Percentiles rank a stretch among this genome's conserved stretches.
Conservation (phyloP, 208 protist species). For the Leishmania amazonensis region DNA sequence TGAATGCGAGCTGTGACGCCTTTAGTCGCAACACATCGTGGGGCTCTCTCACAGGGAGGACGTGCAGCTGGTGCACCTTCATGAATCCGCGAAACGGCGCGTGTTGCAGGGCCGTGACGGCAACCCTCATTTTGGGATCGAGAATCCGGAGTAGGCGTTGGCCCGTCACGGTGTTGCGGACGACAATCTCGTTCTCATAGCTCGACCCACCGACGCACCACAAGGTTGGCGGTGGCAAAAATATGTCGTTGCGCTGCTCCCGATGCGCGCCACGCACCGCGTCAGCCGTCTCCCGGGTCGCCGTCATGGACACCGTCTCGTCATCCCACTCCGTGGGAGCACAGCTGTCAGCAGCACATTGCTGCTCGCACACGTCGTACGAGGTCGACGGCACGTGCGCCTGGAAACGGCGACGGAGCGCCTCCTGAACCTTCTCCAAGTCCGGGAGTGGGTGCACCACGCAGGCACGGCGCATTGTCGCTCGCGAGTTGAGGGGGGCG, state of each 20-base stretch:
- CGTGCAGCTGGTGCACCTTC: conserved; percentile 48
- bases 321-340: not conserved
- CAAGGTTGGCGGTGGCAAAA: conserved; percentile 38
- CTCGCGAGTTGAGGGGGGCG: conserved; percentile 48
- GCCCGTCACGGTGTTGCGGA: conserved; percentile 58
- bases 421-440: conserved; percentile 60
- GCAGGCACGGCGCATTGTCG: conserved; percentile 51
- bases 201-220: conserved; percentile 58
- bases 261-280: conserved; percentile 18
- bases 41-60: conserved; percentile 64
- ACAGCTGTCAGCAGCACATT: conserved; percentile 1
- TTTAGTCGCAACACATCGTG: conserved; percentile 68
- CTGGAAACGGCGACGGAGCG: conserved; percentile 20
- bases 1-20: conserved; percentile 58
- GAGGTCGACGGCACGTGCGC: conserved; percentile 25
- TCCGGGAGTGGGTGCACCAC: conserved; percentile 64
- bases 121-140: conserved; percentile 65
- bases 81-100: conserved; percentile 85
- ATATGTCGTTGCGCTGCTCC: conserved; percentile 29
- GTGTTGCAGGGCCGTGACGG: conserved; percentile 70
- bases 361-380: conserved; percentile 33
- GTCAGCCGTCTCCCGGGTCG: not conserved
- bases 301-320: conserved; percentile 22
- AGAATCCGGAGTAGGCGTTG: conserved; percentile 55
- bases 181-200: conserved; percentile 58